These are phyloP conservation scores for Citrus australasica DNA, from an alignment of 345 rosid genomes.

Conservation along the genomic window DNA sequence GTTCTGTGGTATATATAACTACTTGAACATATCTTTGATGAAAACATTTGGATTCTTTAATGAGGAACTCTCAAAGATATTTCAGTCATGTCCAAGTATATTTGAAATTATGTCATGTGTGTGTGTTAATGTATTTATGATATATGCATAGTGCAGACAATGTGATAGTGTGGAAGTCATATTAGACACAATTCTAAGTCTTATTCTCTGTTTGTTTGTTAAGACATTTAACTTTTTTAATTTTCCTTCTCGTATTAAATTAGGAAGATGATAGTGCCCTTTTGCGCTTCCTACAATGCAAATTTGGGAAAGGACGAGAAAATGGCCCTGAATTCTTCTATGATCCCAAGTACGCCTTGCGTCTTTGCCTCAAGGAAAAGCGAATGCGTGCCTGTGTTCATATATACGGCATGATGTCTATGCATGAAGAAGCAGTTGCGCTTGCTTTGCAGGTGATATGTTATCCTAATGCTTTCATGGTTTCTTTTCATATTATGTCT, in stretches of 20 bases:
- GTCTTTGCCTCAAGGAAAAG: constrained; percentile 93
- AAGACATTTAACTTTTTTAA: neutral
- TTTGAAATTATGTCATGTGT: neutral
- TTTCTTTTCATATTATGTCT: constrained; percentile 1
- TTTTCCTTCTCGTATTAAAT: constrained; percentile 14
- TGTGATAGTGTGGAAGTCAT: neutral
- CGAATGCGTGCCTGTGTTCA: constrained; percentile 97
- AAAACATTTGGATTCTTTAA: neutral
- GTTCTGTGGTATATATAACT: neutral
- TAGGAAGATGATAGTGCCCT: constrained; percentile 97
- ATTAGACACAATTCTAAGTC: neutral
- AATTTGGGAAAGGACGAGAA: constrained; percentile 91
- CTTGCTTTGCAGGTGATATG: constrained; percentile 87
- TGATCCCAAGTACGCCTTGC: constrained; percentile 97
- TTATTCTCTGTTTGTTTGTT: neutral
- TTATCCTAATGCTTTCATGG: neutral
- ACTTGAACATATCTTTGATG: neutral
- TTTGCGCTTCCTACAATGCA: constrained; percentile 90
- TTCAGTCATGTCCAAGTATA: neutral
- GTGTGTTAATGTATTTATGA: neutral
- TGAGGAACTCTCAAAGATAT: neutral
- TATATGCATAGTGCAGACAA: neutral
- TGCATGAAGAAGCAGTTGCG: constrained; percentile 99
- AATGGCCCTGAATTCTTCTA: constrained; percentile 92
- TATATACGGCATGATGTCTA: constrained; percentile 98